A percentile compares a stretch with the other conserved stretches of the same genome.
phyloP scores from a whole-genome alignment of 495 filamentous ascomycete genomes.

The Neurospora intermedia region DNA sequence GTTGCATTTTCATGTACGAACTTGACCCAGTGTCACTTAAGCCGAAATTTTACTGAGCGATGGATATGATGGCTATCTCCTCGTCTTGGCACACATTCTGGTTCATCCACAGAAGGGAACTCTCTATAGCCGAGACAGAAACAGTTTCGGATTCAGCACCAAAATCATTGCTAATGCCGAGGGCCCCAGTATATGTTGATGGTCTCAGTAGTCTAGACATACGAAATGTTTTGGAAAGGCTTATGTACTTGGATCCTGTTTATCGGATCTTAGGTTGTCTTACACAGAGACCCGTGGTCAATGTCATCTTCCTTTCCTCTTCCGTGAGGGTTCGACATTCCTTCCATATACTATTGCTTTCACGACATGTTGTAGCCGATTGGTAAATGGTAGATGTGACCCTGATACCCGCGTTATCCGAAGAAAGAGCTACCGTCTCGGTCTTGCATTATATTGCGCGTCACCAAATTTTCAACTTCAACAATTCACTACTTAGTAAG shows the following conservation, averaged over 20 bases:
- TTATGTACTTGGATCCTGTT: neutral
- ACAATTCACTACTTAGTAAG: neutral
- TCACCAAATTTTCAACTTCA: neutral
- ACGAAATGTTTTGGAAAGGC: neutral
- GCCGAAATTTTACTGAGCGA: neutral
- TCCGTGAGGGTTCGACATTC: neutral
- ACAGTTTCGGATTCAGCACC: neutral
- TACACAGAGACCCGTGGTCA: neutral
- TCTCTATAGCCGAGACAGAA: neutral
- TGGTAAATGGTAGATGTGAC: neutral
- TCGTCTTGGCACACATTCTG: neutral
- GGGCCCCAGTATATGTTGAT: neutral
- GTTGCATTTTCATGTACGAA: neutral
- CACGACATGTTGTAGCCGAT: neutral
- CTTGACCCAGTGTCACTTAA: neutral
- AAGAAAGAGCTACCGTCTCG: neutral
- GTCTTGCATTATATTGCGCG: neutral
- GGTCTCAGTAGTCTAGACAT: neutral
- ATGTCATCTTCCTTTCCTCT: neutral
- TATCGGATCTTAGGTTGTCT: neutral
- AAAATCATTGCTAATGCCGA: neutral
- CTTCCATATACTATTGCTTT: neutral
- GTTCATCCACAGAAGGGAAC: neutral
- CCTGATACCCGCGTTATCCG: neutral
- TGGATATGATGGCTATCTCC: neutral